phyloP scores from a whole-genome alignment of 108 stramenopile species.

The Nitzschia sp. region DNA sequence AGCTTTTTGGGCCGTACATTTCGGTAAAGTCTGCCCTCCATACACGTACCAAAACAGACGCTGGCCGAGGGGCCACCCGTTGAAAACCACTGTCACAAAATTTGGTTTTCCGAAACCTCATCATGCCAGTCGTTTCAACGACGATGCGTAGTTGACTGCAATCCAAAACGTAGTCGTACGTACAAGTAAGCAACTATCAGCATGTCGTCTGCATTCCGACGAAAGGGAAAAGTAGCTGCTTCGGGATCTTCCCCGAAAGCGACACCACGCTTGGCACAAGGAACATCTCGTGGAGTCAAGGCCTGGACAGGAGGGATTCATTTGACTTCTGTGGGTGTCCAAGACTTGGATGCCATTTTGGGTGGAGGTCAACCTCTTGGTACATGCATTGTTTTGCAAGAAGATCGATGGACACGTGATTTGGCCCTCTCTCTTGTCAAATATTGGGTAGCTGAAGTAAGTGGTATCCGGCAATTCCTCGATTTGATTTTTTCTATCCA shows the following conservation, averaged over 20 bases:
- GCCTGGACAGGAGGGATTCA: slow-evolving; percentile 49
- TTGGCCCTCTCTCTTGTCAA: slow-evolving; percentile 53
- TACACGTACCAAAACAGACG: too few relatives aligned
- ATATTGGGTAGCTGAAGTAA: slow-evolving; percentile 83
- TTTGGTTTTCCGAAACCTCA: too few relatives aligned
- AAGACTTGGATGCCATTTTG: slow-evolving; percentile 72
- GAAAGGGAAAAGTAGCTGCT: neutral
- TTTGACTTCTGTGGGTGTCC: slow-evolving; percentile 70
- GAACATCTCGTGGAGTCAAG: slow-evolving; percentile 24
- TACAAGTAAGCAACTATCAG: neutral
- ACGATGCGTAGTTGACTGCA: too few relatives aligned
- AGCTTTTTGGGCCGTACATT: too few relatives aligned
- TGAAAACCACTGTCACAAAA: too few relatives aligned
- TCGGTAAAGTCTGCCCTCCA: too few relatives aligned
- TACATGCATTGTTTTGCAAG: slow-evolving; percentile 63
- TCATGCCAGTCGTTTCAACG: too few relatives aligned
- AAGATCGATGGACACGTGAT: slow-evolving; percentile 81
- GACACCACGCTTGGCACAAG: neutral
- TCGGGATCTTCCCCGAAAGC: neutral
- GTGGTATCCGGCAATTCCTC: neutral
- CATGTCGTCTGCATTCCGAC: slow-evolving; percentile 25
- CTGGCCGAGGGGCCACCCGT: too few relatives aligned
- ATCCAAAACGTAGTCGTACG: too few relatives aligned
- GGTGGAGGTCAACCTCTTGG: slow-evolving; percentile 79
- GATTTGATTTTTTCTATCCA: too few relatives aligned